Evolutionary conservation across 768 basidiomycete genomes (phyloP), one percentile per base, ranked within the genome.

Genomic region (Xerocomus brunneocitrinus): DNA sequence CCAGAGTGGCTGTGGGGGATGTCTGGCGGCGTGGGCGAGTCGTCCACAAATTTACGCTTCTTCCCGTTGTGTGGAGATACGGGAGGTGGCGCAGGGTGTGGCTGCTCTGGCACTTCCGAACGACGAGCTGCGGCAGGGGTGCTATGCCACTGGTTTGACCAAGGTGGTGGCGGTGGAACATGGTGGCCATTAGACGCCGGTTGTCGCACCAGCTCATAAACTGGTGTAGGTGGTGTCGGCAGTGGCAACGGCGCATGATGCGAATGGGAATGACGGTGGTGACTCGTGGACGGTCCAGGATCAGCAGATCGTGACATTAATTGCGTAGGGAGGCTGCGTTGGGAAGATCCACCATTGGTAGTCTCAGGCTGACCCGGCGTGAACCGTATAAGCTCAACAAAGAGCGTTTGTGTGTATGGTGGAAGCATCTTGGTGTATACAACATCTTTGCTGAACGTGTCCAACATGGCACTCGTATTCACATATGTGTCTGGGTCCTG

Each of bases 381-480:
- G 48, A 75, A 74, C 36, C 73, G 72, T 49, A 88, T 76, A 14
- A 91, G 80, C 45, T 91, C 88, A 8, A 91, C 82, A 62, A 89
- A 87, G 5, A 91, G 61, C 1, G 88, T 89, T 54, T 78, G 80
- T 4, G 76, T 80, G 54, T 79, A 80, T 0, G 89, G 87, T 0
- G 76, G 78, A 5, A 78, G 74, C 65, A 90, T 70, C 59, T 81
- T 82, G 73, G 80, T 84, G 68, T 83, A 84, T 31, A 91, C 73
- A 55, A 91, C 73, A 19, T 84, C 82, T 59, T 80, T 87, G 73
- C 84, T 87, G 66, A 79, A 86, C 14, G 73, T 82, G 51, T 89
- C 84, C 36, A 90, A 69, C 84, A 91, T 91, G 56, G 79, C 79
- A 57, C 80, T 78, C 6, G 80, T 82, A 62, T 91, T 81, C 35